These are phyloP conservation scores for Fusarium succisae DNA, from an alignment of 2,329 filamentous ascomycete species.

Conservation along the genomic window DNA sequence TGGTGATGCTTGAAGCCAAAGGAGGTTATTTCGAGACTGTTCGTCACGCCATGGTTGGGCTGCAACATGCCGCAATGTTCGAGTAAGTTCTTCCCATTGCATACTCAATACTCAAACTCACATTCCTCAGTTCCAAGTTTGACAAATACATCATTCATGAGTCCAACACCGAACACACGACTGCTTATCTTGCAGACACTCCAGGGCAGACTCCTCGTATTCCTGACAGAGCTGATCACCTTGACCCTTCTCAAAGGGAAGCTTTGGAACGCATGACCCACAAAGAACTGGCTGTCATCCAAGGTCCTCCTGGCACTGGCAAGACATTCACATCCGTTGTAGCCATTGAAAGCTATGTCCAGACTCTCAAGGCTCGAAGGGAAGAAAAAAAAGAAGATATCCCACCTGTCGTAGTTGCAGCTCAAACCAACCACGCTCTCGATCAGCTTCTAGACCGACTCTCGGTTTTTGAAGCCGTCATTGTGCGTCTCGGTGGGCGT, in stretches of 20 bases:
- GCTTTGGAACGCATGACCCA: constrained; percentile 77
- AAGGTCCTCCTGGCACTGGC: constrained; percentile 79
- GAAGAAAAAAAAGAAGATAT: constrained; percentile 54
- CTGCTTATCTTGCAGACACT: constrained; percentile 43
- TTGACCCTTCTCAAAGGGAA: constrained; percentile 77
- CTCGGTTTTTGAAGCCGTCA: constrained; percentile 60
- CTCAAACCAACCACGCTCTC: constrained; percentile 90
- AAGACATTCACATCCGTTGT: constrained; percentile 86
- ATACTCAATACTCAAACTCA: not conserved
- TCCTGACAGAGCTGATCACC: constrained; percentile 38
- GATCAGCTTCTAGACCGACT: constrained; percentile 80
- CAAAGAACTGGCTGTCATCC: constrained; percentile 77
- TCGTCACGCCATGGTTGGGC: constrained; percentile 75
- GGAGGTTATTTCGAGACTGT: constrained; percentile 80
- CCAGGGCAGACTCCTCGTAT: not conserved
- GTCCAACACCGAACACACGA: constrained; percentile 45
- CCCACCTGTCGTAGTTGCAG: constrained; percentile 77
- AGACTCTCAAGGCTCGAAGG: constrained; percentile 62
- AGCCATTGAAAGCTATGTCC: constrained; percentile 61
- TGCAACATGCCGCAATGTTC: constrained; percentile 69
- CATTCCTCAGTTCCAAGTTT: constrained; percentile 61
- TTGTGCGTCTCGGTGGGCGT: constrained; percentile 71
- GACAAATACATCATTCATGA: constrained; percentile 68
- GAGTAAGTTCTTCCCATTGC: constrained; percentile 55
- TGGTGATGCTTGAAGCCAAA: constrained; percentile 82